phyloP scores from a whole-genome alignment of 2,329 filamentous ascomycete genomes.

The Cladosporium sp. region DNA sequence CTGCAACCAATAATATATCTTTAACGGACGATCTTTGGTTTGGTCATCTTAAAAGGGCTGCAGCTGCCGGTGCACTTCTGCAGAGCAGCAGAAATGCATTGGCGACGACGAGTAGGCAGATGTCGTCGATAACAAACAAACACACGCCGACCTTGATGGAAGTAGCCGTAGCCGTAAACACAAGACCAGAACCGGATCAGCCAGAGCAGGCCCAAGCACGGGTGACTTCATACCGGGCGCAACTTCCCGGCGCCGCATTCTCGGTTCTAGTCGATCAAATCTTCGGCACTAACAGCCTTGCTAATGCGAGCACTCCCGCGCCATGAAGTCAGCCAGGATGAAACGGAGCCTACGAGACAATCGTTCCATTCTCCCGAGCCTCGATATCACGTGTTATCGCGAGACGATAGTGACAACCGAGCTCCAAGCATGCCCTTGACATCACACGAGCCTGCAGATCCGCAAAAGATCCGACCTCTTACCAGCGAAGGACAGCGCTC shows the following conservation, averaged over 20 bases:
- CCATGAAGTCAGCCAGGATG: slow-evolving; percentile 3
- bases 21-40: background rate
- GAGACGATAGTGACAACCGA: background rate
- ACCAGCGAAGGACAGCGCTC: background rate
- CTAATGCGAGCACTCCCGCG: slow-evolving; percentile 12
- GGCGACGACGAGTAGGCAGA: background rate
- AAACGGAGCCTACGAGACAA: background rate
- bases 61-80: background rate
- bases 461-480: slow-evolving; percentile 12
- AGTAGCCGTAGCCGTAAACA: background rate
- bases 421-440: slow-evolving; percentile 5
- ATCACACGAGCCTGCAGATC: slow-evolving; percentile 9
- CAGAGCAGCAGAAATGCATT: background rate
- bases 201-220: too few relatives aligned
- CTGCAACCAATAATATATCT: background rate
- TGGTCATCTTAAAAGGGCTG: background rate
- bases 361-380: slow-evolving; percentile 11
- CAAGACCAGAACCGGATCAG: too few relatives aligned
- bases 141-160: background rate
- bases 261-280: slow-evolving; percentile 3
- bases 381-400: slow-evolving; percentile 5
- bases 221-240: background rate
- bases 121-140: background rate
- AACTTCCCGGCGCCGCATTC: slow-evolving; percentile 3
- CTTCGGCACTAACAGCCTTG: background rate